phyloP scores from a whole-genome alignment of 225 moss, liverwort and hornwort genomes.

The Marchantia polymorpha region DNA sequence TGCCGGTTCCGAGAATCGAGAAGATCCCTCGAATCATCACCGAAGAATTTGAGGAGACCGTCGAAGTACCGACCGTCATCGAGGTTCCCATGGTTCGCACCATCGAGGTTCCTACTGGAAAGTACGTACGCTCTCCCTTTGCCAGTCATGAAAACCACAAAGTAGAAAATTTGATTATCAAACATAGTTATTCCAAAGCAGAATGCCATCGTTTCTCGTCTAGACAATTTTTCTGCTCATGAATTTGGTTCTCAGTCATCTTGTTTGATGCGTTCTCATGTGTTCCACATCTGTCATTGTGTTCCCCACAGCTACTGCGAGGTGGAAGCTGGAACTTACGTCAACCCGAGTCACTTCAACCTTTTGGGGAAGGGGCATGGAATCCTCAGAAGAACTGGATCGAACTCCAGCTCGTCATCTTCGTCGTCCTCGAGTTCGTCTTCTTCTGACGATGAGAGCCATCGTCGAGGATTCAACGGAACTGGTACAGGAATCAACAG shows the following conservation, averaged over 20 bases:
- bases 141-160: background rate
- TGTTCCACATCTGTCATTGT: background rate
- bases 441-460: constrained; percentile 29
- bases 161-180: background rate
- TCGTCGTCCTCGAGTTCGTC: constrained; percentile 20
- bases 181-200: background rate
- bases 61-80: constrained; percentile 51
- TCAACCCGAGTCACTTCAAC: constrained; percentile 57
- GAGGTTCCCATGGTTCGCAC: constrained; percentile 56
- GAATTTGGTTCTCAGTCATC: background rate
- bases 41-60: constrained; percentile 50
- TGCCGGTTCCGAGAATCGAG: constrained; percentile 51
- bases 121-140: constrained; percentile 35
- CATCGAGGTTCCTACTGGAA: constrained; percentile 64
- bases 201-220: background rate
- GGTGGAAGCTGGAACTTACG: constrained; percentile 53
- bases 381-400: background rate
- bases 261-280: background rate
- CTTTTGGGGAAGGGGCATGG: constrained; percentile 35
- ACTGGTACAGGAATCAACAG: background rate
- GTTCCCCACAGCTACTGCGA: constrained; percentile 45
- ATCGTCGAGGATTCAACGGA: background rate
- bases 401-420: constrained; percentile 1
- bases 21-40: constrained; percentile 55
- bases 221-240: background rate